Evolutionary conservation across 2,329 filamentous ascomycete species (phyloP).

Genomic region (Annulohypoxylon truncatum): DNA sequence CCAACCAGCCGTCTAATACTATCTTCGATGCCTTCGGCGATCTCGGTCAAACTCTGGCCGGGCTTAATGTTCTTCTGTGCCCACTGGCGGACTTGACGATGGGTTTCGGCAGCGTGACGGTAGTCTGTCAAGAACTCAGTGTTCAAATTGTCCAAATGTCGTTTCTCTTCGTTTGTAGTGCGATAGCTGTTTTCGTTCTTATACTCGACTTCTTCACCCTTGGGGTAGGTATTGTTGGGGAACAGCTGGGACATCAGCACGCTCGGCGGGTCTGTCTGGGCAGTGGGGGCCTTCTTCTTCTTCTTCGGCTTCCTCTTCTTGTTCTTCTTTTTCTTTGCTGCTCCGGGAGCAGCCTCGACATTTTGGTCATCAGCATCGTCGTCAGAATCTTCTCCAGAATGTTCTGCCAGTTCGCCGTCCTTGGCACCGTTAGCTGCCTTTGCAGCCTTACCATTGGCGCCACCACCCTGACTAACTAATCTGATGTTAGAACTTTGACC

Average conservation of each 20-base stretch:
- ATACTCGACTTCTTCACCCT: constrained; percentile 84
- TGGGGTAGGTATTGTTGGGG: constrained; percentile 76
- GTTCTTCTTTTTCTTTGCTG: constrained; percentile 78
- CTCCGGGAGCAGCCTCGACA: constrained; percentile 52
- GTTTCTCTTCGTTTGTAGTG: constrained; percentile 86
- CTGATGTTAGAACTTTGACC: constrained; percentile 7
- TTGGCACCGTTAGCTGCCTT: constrained; percentile 52
- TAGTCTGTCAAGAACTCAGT: constrained; percentile 84
- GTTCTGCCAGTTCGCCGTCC: constrained; percentile 55
- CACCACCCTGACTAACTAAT: constrained; percentile 55
- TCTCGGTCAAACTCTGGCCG: constrained; percentile 82
- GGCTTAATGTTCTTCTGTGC: constrained; percentile 84
- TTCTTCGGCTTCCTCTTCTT: constrained; percentile 83
- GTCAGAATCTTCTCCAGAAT: constrained; percentile 64
- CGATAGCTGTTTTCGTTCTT: constrained; percentile 80
- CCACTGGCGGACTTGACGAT: constrained; percentile 87
- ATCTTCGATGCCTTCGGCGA: constrained; percentile 89
- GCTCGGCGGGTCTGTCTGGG: constrained; percentile 81
- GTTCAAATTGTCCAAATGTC: constrained; percentile 83
- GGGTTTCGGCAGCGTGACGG: constrained; percentile 86
- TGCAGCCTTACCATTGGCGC: constrained; percentile 53
- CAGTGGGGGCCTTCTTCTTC: constrained; percentile 73
- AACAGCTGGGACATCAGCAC: constrained; percentile 80
- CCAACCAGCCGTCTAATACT: constrained; percentile 81
- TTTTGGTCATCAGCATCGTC: constrained; percentile 61